Base-by-base conservation (phyloP, 2,329 filamentous ascomycete genomes). In the Gaeumannomyces sp. region DNA sequence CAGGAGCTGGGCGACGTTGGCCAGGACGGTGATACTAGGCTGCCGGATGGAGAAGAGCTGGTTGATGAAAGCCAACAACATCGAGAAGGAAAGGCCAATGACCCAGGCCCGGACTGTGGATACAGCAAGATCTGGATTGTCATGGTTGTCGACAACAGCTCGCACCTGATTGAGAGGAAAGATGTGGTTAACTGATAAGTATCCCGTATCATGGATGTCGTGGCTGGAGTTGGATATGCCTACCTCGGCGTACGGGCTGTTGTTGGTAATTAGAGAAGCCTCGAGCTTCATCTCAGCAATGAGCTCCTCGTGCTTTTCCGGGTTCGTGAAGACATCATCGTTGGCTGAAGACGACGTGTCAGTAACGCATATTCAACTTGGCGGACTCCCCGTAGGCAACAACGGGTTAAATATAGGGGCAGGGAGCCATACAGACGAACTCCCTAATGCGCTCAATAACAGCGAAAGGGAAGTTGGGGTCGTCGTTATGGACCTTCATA, bases 251-350 rank as follows among this genome's bases (percentile, higher is more conserved):
- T 85, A 86, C 3, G 84, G 84, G 60, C 81, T 84, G 71, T 84
- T 81, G 69, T 81, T 81, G 61, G 78, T 82, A 67, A 84, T 82
- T 65, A 85, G 75, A 3, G 81, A 81, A 1, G 81, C 80, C 72
- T 85, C 81, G 28, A 84, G 74, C 71, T 83, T 84, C 80, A 85
- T 84, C 72, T 83, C 97, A 79, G 88, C 84, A 76, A 98, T 81
- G 28, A 83, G 70, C 14, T 79, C 75, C 66, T 78, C 74, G 66
- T 84, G 75, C 68, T 80, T 78, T 57, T 82, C 78, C 25, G 80
- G 81, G 33, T 79, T 74, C 64, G 72, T 69, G 63, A 80, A 78
- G 45, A 82, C 69, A 58, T 78, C 74, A 6, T 81, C 76, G 65
- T 82, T 80, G 19, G 73, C 79, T 72, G 63, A 7, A 72, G 25